These are phyloP conservation scores for Bryoerythrophyllum caledonicum DNA, from an alignment of 225 moss, liverwort and hornwort species.

Conservation along the genomic window DNA sequence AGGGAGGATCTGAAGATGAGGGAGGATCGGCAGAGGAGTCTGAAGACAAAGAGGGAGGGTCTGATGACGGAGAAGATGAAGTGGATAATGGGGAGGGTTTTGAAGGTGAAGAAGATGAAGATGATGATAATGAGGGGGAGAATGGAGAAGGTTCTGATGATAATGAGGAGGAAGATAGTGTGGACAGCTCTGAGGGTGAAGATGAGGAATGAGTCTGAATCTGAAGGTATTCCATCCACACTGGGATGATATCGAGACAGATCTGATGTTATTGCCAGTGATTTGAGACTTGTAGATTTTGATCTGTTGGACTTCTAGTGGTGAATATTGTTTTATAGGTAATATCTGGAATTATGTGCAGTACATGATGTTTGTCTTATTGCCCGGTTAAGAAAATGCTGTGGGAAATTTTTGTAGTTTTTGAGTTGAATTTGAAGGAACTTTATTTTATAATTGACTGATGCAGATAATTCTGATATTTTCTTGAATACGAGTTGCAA, in stretches of 20 bases:
- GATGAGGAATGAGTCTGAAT: slow-evolving; percentile 1
- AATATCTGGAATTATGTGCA: neutral
- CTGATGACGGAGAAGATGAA: neutral
- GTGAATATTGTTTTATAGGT: neutral
- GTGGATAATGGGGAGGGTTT: neutral
- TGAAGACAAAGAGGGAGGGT: neutral
- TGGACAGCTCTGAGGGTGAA: slow-evolving; percentile 1
- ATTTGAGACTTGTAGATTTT: neutral
- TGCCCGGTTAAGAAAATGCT: neutral
- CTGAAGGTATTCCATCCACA: neutral
- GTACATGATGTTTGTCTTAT: neutral
- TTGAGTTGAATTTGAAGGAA: neutral
- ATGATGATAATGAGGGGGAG: neutral
- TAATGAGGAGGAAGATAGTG: neutral
- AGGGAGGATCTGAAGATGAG: neutral
- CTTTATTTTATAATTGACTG: neutral
- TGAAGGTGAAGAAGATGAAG: neutral
- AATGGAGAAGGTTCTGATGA: neutral
- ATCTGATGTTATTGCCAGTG: neutral
- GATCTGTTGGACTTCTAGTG: neutral
- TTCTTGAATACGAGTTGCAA: neutral
- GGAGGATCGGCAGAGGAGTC: neutral
- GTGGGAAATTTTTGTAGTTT: neutral
- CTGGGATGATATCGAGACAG: too few species aligned
- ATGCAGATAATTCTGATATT: neutral